Evolutionary conservation across 331 rosid species (phyloP).

Genomic region (Quercus tomentella): DNA sequence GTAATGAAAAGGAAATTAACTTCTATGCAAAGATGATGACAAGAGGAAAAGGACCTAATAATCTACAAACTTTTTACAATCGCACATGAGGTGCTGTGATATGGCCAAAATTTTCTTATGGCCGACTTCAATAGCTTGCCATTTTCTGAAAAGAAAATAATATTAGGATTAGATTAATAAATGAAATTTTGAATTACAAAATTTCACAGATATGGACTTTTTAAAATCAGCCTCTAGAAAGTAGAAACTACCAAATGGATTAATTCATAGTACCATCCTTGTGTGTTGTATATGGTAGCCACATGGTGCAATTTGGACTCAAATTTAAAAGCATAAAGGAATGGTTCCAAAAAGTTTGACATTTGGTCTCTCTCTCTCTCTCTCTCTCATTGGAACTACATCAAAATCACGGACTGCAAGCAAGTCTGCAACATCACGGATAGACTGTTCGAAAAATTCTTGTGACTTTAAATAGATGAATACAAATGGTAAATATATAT

Average conservation of each 20-base stretch:
- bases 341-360: too few relatives aligned
- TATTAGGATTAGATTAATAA: too few relatives aligned
- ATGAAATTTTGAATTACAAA: neutral
- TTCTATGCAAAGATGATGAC: neutral
- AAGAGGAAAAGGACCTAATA: neutral
- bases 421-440: too few relatives aligned
- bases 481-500: too few relatives aligned
- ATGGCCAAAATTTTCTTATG: neutral
- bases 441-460: too few relatives aligned
- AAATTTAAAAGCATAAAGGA: neutral
- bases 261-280: neutral
- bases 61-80: neutral
- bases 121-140: neutral
- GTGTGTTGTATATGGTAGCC: conserved; percentile 3
- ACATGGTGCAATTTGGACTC: neutral
- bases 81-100: neutral
- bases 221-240: neutral
- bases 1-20: neutral
- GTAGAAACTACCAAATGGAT: neutral
- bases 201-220: too few relatives aligned
- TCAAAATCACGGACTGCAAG: too few relatives aligned
- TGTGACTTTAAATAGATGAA: too few relatives aligned
- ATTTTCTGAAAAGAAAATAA: too few relatives aligned
- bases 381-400: too few relatives aligned
- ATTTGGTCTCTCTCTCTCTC: too few relatives aligned